These are phyloP conservation scores for Akanthomyces uredinophilus DNA, from an alignment of 2,329 filamentous ascomycete genomes.

Conservation along the genomic window DNA sequence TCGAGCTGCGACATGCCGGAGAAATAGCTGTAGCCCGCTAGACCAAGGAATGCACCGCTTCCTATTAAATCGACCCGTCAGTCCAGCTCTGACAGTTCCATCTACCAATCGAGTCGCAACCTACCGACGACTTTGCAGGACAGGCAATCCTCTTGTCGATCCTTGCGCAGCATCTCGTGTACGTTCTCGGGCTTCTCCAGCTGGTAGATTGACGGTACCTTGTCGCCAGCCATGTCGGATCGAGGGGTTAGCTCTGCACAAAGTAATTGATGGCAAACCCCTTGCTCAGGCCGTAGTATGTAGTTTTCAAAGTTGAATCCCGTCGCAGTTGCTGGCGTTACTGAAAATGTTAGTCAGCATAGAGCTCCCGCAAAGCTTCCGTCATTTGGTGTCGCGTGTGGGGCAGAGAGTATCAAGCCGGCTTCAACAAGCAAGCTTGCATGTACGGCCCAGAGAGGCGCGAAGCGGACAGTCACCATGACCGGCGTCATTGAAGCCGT, in stretches of 20 bases:
- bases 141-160: slow-evolving; percentile 61
- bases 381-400: slow-evolving; percentile 13
- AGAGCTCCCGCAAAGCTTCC: slow-evolving; percentile 6
- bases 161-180: slow-evolving; percentile 51
- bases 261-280: background rate
- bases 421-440: slow-evolving; percentile 5
- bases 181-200: slow-evolving; percentile 59
- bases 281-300: background rate
- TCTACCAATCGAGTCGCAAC: slow-evolving; percentile 17
- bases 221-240: slow-evolving; percentile 27
- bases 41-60: slow-evolving; percentile 67
- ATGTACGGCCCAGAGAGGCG: slow-evolving; percentile 3
- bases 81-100: slow-evolving; percentile 14
- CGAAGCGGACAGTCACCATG: slow-evolving; percentile 49
- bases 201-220: slow-evolving; percentile 45
- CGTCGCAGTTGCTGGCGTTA: background rate
- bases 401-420: slow-evolving; percentile 1
- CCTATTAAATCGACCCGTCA: slow-evolving; percentile 40
- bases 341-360: slow-evolving; percentile 13
- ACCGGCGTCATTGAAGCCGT: slow-evolving; percentile 88
- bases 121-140: slow-evolving; percentile 67
- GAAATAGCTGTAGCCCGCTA: slow-evolving; percentile 72
- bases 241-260: too few relatives aligned
- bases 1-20: slow-evolving; percentile 69
- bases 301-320: background rate